These are phyloP conservation scores for Tulasnella sp. DNA, from an alignment of 768 basidiomycete genomes.

Conservation along the genomic window DNA sequence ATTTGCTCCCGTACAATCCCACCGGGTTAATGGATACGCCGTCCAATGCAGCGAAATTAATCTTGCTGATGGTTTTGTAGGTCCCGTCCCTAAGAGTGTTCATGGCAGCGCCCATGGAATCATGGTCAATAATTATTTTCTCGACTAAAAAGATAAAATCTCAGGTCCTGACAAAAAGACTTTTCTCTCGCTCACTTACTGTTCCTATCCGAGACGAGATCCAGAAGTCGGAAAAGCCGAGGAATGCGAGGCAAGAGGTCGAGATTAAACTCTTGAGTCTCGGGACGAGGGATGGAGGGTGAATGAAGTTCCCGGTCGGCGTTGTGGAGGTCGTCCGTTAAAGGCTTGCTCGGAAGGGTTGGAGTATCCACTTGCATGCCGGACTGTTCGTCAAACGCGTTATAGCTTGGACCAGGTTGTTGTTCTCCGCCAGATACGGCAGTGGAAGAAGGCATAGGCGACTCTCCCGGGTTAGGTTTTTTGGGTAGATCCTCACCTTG, in stretches of 20 bases:
- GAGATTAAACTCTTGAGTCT: neutral
- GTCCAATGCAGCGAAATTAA: conserved; percentile 56
- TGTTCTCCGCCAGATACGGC: no score
- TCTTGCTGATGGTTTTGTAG: conserved; percentile 51
- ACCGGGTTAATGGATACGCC: conserved; percentile 47
- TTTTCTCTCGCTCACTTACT: conserved; percentile 41
- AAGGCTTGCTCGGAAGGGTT: neutral
- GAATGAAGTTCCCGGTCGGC: neutral
- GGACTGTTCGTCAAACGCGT: neutral
- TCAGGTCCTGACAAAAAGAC: no score
- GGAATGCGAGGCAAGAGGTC: conserved; percentile 36
- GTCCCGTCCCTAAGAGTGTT: conserved; percentile 50
- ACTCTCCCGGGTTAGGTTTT: no score
- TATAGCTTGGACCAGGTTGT: neutral
- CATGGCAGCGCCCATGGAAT: conserved; percentile 48
- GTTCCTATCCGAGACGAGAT: conserved; percentile 51
- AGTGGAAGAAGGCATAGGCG: no score
- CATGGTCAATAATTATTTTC: conserved; percentile 57
- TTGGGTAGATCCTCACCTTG: no score
- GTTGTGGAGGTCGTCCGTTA: neutral
- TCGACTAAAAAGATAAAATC: conserved; percentile 36
- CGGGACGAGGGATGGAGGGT: neutral
- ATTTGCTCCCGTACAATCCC: conserved; percentile 56
- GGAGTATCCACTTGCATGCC: neutral
- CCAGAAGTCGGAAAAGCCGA: conserved; percentile 54